phyloP scores from a whole-genome alignment of 495 filamentous ascomycete species.

The Cudoniella acicularis region DNA sequence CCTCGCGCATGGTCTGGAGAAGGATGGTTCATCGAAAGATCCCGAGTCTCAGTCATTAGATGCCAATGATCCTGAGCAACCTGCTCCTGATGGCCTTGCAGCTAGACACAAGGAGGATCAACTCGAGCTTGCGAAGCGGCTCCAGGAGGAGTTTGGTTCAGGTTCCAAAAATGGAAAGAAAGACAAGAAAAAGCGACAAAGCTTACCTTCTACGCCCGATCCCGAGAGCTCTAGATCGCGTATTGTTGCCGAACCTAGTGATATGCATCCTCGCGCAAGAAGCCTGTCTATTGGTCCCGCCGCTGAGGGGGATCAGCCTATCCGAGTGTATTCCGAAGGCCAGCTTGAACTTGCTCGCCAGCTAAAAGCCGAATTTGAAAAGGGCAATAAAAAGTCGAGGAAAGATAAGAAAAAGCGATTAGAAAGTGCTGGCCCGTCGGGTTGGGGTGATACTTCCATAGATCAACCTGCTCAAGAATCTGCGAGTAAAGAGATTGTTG shows the following conservation, averaged over 20 bases:
- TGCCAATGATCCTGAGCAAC: too few species aligned
- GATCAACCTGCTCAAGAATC: constrained; percentile 4
- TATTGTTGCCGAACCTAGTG: constrained; percentile 17
- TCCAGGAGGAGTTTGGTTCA: constrained; percentile 32
- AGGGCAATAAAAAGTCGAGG: constrained; percentile 35
- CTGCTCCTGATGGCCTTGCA: constrained; percentile 17
- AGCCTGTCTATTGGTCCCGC: constrained; percentile 23
- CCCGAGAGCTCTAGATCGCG: constrained; percentile 30
- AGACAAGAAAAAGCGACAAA: constrained; percentile 35
- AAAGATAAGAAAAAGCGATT: constrained; percentile 37
- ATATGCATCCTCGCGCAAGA: constrained; percentile 16
- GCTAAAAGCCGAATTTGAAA: constrained; percentile 29
- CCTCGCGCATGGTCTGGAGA: not conserved
- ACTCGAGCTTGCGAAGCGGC: constrained; percentile 18
- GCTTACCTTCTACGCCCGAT: constrained; percentile 23
- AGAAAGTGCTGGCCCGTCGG: constrained; percentile 1
- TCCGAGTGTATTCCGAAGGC: constrained; percentile 15
- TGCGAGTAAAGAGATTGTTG: not conserved
- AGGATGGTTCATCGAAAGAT: not conserved
- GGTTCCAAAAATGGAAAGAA: constrained; percentile 36
- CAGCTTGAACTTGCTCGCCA: constrained; percentile 27
- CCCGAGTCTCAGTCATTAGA: not conserved
- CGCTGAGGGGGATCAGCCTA: not conserved
- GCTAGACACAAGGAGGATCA: constrained; percentile 20
- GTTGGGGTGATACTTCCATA: constrained; percentile 17